A percentile compares a stretch with the other conserved stretches of the same genome.
These are phyloP conservation scores for Stephania japonica DNA, from an alignment of 164 flowering plant genomes.

Conservation along the genomic window DNA sequence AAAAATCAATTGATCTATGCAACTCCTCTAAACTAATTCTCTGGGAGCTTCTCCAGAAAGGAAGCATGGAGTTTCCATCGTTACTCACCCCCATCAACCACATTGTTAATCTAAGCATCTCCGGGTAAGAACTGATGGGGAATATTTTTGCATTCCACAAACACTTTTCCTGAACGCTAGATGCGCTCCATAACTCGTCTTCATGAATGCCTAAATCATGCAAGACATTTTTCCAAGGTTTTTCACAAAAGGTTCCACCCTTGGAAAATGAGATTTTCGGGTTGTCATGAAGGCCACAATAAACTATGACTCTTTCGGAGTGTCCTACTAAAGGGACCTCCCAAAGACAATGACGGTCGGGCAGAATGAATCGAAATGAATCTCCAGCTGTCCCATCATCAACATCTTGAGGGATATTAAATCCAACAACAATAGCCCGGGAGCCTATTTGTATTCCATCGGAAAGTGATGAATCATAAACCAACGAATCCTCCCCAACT, in stretches of 20 bases:
- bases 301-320: conserved; percentile 58
- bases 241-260: conserved; percentile 91
- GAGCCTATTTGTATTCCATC: conserved; percentile 81
- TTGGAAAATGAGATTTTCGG: conserved; percentile 57
- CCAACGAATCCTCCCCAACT: conserved; percentile 84
- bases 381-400: conserved; percentile 17
- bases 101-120: conserved; percentile 68
- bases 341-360: conserved; percentile 99
- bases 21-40: conserved; percentile 88
- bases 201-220: conserved; percentile 62
- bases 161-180: conserved; percentile 46
- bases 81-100: conserved; percentile 80
- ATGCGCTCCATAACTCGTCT: conserved; percentile 58
- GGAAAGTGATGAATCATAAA: conserved; percentile 81
- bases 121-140: conserved; percentile 53
- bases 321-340: conserved; percentile 84
- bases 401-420: conserved; percentile 43
- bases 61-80: conserved; percentile 28
- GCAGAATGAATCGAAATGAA: conserved; percentile 62
- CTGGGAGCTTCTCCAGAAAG: conserved; percentile 55
- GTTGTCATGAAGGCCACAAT: conserved; percentile 96
- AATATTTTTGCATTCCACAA: conserved; percentile 92
- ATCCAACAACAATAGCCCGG: conserved; percentile 74
- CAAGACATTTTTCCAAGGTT: conserved; percentile 79
- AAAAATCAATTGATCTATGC: conserved; percentile 83